Evolutionary conservation across 371 early-diverging fungal genomes (phyloP), one percentile per base, ranked within the genome.

Genomic region (Mortierella sp.): DNA sequence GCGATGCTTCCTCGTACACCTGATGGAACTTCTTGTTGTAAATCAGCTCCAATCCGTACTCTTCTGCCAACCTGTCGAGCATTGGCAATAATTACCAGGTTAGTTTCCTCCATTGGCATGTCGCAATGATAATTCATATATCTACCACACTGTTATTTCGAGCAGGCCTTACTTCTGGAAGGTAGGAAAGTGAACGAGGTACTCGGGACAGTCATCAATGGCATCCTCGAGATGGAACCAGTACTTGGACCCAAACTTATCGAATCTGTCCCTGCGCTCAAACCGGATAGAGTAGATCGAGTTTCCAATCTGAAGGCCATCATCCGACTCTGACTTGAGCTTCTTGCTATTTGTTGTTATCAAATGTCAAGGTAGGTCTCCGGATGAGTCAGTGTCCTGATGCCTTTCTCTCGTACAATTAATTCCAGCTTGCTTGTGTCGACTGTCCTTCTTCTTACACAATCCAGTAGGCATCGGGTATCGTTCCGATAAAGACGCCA

Each of bases 181-280:
- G 0, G 93, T 95, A 1, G 92, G 93, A 87, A 97, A 96, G 73
- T 97, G 95, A 0, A 98, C 95, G 40, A 99, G 89, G 88, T 97
- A 99, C 89, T 99, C 99, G 1, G 98, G 97, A 86, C 99, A 99
- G 83, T 98, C 96, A 71, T 97, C 95, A 5, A 99, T 96, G 0
- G 99, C 99, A 88, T 99, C 99, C 61, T 93, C 94, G 28, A 99
- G 91, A 78, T 95, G 93, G 90, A 99, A 99, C 90, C 92, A 92
- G 88, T 99, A 99, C 69, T 94, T 93, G 81, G 94, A 92, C 2
- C 99, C 99, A 89, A 93, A 99, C 5, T 89, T 78, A 34, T 91
- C 88, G 57, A 93, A 93, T 2, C 86, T 79, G 3, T 94, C 89
- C 59, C 91, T 87, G 31, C 93, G 88, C 31, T 95, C 96, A 91